Percentiles rank a stretch among this genome's conserved stretches.
These are phyloP conservation scores for Trametes villosa DNA, from an alignment of 768 basidiomycete species.

Conservation along the genomic window DNA sequence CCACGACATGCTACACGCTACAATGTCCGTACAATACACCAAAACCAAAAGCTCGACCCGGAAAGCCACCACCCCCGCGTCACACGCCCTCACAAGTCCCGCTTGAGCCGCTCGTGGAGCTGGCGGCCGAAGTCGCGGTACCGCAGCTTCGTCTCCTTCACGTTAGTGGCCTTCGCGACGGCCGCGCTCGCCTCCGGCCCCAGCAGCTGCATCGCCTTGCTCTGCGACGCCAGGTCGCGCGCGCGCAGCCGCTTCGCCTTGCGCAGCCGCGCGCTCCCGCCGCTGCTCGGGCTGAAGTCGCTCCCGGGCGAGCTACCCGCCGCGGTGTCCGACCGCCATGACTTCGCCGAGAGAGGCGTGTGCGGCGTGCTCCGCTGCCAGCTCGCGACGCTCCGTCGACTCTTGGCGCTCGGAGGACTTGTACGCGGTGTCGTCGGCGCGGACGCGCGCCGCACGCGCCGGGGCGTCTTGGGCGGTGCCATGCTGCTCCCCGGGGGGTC, in stretches of 20 bases:
- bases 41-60: no score
- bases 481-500: not conserved
- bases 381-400: not conserved
- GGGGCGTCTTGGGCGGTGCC: slow-evolving; percentile 1
- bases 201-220: slow-evolving; percentile 10
- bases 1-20: no score
- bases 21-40: no score
- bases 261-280: not conserved
- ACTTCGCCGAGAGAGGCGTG: slow-evolving; percentile 4
- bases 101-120: not conserved
- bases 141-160: slow-evolving; percentile 10
- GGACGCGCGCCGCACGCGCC: not conserved
- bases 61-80: no score
- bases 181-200: slow-evolving; percentile 7
- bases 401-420: slow-evolving; percentile 2
- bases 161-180: slow-evolving; percentile 4
- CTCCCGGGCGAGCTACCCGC: slow-evolving; percentile 11
- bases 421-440: not conserved
- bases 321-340: slow-evolving; percentile 5
- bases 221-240: slow-evolving; percentile 4
- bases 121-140: slow-evolving; percentile 5
- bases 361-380: not conserved
- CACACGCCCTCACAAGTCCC: not conserved
- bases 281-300: slow-evolving; percentile 1
- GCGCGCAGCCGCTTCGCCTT: not conserved